These are phyloP conservation scores for Hevea brasiliensis DNA, from an alignment of 345 rosid genomes.

Conservation along the genomic window DNA sequence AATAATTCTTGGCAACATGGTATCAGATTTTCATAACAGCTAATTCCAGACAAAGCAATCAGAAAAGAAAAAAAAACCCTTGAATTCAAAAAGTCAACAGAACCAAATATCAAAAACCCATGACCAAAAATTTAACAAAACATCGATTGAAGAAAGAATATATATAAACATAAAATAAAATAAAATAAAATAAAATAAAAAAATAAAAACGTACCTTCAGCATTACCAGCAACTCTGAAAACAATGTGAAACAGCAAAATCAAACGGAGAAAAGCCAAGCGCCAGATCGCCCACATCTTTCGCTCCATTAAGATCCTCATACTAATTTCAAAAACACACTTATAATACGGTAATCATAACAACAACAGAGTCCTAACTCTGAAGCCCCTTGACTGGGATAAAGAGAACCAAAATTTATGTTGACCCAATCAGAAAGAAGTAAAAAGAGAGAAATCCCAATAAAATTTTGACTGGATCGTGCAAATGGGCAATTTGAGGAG, in stretches of 20 bases:
- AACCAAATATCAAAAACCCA: conserved; percentile 13
- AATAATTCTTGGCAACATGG: not conserved
- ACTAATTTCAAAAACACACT: not conserved
- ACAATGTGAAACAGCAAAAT: conserved; percentile 47
- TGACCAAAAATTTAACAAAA: not conserved
- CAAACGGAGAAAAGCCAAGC: conserved; percentile 38
- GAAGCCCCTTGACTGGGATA: not conserved
- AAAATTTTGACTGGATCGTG: not conserved
- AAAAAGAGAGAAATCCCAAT: not conserved
- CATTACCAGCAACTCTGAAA: conserved; percentile 55
- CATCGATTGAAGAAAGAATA: not conserved
- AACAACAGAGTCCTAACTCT: not conserved
- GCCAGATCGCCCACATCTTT: conserved; percentile 33
- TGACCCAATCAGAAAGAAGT: not conserved
- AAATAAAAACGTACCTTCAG: conserved; percentile 53
- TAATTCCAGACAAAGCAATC: not conserved
- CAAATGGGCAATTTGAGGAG: not conserved
- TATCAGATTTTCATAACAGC: not conserved
- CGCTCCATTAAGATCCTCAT: not conserved
- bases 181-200: not conserved
- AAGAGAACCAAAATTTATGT: not conserved
- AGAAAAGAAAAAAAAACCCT: not conserved
- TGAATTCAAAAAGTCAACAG: conserved; percentile 6
- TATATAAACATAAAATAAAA: not conserved
- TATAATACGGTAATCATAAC: not conserved